These are phyloP conservation scores for Penicillium silybi DNA, from an alignment of 495 filamentous ascomycete genomes.

Conservation along the genomic window DNA sequence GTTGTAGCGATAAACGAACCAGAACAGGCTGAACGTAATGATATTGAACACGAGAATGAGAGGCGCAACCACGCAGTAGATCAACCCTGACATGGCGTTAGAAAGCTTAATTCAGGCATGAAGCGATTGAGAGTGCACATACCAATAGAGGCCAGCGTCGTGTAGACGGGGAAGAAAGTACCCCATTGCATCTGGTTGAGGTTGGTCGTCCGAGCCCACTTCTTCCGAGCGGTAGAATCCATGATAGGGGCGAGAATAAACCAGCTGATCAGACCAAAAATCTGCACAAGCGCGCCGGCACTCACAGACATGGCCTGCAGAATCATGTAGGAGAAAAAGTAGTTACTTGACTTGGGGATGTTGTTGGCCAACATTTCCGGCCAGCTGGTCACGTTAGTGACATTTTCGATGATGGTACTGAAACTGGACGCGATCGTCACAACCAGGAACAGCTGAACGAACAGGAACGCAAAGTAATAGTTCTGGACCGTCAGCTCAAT, in stretches of 20 bases:
- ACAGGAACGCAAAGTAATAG: slow-evolving; percentile 93
- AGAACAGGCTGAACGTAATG: slow-evolving; percentile 89
- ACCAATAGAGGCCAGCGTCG: slow-evolving; percentile 90
- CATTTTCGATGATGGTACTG: slow-evolving; percentile 58
- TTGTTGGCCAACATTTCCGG: slow-evolving; percentile 73
- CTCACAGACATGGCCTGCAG: slow-evolving; percentile 88
- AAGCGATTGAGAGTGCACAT: slow-evolving; percentile 19
- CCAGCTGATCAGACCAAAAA: slow-evolving; percentile 70
- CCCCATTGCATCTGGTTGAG: slow-evolving; percentile 84
- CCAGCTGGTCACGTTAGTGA: slow-evolving; percentile 57
- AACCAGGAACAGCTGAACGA: slow-evolving; percentile 92
- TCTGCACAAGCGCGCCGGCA: slow-evolving; percentile 86
- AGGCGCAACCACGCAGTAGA: slow-evolving; percentile 87
- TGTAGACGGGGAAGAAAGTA: slow-evolving; percentile 91
- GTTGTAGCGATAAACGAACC: slow-evolving; percentile 94
- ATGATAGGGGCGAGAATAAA: slow-evolving; percentile 73
- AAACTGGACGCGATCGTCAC: slow-evolving; percentile 85
- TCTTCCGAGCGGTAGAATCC: slow-evolving; percentile 84
- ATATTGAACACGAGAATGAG: slow-evolving; percentile 92
- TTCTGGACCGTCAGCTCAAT: slow-evolving; percentile 79
- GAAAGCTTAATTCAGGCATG: background rate
- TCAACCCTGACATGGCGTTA: slow-evolving; percentile 51
- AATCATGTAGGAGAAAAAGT: slow-evolving; percentile 98
- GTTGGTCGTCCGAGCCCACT: slow-evolving; percentile 80
- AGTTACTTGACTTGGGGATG: slow-evolving; percentile 85